Base-by-base conservation (phyloP, 2,329 filamentous ascomycete genomes). In the Monilinia polystroma region DNA sequence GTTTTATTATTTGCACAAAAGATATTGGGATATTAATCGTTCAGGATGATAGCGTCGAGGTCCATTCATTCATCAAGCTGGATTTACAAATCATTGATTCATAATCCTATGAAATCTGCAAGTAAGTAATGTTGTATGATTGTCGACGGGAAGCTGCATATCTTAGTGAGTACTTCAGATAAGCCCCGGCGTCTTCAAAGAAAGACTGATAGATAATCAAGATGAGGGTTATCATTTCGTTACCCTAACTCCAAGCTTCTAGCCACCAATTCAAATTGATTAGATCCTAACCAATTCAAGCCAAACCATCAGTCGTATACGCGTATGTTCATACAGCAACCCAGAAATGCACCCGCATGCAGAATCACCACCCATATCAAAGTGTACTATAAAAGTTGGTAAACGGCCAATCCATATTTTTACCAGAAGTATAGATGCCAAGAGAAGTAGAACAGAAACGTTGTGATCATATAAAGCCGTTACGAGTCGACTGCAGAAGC, bases 291-390 rank as follows among this genome's bases (percentile, higher is more conserved):
- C 5, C 29, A 59, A 43, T 60, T 35, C 32, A 35, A 35, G 32
- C 5, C 32, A 35, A 35, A 35, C 47, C 64, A 66, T 66, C 55
- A 60, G 41, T 60, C 35, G 47, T 66, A 45, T 66, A 66, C 64
- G 55, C 47, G 45, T 62, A 60, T 23, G 62, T 66, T 66, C 64
- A 62, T 54, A 54, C 55, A 66, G 35, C 47, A 47, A 35, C 55
- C 38, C 35, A n/a, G 2, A 62, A 53, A 60, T 65, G 43, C 63
- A 52, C 63, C 63, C 32, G 51, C n/a, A 38, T 49, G 52, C 62
- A 47, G 38, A 51, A 49, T 7, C 45, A 23, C 43, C 43, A 38
- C 35, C 32, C 20, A 41, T 59, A n/a, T 26, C 53, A 47, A 23
- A 23, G 16, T 20, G 10, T 49, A 20, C 32, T 38, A 29, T 16